These are phyloP conservation scores for Persicaria maculosa DNA, from an alignment of 148 eudicot genomes.

Conservation along the genomic window DNA sequence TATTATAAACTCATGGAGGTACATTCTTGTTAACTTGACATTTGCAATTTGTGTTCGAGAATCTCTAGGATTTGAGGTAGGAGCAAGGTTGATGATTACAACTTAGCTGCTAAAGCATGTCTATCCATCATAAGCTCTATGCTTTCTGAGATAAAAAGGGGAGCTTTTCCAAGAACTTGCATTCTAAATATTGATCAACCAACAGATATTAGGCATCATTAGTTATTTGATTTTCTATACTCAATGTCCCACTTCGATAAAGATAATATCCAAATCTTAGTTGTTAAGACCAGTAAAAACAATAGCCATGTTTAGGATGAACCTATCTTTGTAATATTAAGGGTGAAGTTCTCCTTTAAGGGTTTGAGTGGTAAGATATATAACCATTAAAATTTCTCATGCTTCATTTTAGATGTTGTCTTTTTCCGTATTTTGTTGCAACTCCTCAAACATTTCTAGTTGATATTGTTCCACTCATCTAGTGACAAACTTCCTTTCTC, in stretches of 20 bases:
- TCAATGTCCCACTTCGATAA: neutral
- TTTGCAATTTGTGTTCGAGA: neutral
- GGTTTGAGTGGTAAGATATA: no score
- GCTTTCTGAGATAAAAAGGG: conserved; percentile 45
- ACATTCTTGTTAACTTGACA: neutral
- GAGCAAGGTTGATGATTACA: conserved; percentile 53
- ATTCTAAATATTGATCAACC: conserved; percentile 85
- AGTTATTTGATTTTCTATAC: conserved; percentile 31
- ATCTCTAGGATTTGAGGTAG: conserved; percentile 58
- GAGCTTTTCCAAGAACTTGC: conserved; percentile 56
- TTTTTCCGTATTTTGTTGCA: neutral
- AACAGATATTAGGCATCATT: conserved; percentile 57
- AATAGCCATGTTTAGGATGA: no score
- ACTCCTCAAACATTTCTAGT: neutral
- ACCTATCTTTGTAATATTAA: no score
- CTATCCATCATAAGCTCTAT: conserved; percentile 63
- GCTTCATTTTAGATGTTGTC: no score
- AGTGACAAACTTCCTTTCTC: no score
- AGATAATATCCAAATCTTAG: neutral
- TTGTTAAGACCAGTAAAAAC: neutral
- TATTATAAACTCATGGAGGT: neutral
- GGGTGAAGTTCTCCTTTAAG: no score
- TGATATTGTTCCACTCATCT: no score
- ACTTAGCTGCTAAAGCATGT: conserved; percentile 80
- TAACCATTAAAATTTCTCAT: no score